phyloP scores from a whole-genome alignment of 495 filamentous ascomycete genomes.

The Neurospora cerealis region DNA sequence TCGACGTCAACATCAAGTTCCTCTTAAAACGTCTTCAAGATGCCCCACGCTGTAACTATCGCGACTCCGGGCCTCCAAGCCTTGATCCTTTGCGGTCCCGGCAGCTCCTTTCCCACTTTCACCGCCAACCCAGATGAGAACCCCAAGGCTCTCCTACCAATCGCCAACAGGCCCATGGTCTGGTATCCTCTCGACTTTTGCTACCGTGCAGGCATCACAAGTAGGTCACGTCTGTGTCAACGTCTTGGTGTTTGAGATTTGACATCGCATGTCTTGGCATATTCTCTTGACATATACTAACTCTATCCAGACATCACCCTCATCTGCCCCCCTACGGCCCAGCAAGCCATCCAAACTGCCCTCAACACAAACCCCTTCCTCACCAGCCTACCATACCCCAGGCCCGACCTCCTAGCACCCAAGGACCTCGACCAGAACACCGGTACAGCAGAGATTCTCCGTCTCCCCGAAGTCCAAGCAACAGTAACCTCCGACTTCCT shows the following conservation, averaged over 20 bases:
- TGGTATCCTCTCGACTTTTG: slow-evolving; percentile 92
- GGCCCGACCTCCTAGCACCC: slow-evolving; percentile 66
- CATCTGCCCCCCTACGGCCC: slow-evolving; percentile 67
- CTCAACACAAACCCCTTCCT: slow-evolving; percentile 79
- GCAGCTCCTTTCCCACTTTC: slow-evolving; percentile 83
- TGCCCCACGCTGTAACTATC: slow-evolving; percentile 62
- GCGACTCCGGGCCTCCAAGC: slow-evolving; percentile 81
- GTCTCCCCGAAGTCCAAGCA: slow-evolving; percentile 60
- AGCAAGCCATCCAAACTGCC: slow-evolving; percentile 61
- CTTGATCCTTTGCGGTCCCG: slow-evolving; percentile 85
- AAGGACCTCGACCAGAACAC: slow-evolving; percentile 62
- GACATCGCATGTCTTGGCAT: background rate
- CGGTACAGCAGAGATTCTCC: slow-evolving; percentile 83
- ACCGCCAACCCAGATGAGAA: slow-evolving; percentile 80
- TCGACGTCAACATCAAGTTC: background rate
- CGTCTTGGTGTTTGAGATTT: slow-evolving; percentile 2
- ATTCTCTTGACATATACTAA: background rate
- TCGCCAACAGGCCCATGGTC: slow-evolving; percentile 93
- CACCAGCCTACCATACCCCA: slow-evolving; percentile 66
- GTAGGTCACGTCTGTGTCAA: slow-evolving; percentile 32
- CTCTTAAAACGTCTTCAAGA: slow-evolving; percentile 16
- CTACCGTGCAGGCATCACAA: slow-evolving; percentile 71
- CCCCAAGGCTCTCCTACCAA: slow-evolving; percentile 82
- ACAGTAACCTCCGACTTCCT: slow-evolving; percentile 76
- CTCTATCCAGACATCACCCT: slow-evolving; percentile 62